phyloP scores from a whole-genome alignment of 2,329 filamentous ascomycete genomes.

The Colletotrichum salicis region DNA sequence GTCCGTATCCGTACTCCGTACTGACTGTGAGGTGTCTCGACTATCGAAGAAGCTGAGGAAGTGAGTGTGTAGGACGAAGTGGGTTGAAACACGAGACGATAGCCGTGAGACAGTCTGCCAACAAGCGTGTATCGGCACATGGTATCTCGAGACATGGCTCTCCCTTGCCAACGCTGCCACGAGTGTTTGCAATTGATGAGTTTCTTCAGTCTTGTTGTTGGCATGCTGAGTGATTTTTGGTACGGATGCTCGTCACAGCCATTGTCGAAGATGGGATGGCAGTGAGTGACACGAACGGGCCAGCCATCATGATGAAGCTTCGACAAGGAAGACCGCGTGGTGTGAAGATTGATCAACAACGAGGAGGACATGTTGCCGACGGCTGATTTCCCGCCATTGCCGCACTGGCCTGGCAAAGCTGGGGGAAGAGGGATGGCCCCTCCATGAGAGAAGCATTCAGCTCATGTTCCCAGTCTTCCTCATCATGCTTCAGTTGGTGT shows the following conservation, averaged over 20 bases:
- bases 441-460: background rate
- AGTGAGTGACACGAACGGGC: background rate
- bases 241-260: background rate
- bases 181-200: background rate
- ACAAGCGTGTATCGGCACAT: background rate
- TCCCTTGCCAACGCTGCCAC: background rate
- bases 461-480: background rate
- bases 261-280: background rate
- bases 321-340: background rate
- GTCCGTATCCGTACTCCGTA: background rate
- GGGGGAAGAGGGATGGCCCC: conserved; percentile 5
- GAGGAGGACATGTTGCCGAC: background rate
- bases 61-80: background rate
- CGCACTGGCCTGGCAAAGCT: background rate
- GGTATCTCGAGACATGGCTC: background rate
- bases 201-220: background rate
- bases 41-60: background rate
- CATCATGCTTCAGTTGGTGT: background rate
- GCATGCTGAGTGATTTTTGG: background rate
- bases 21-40: background rate
- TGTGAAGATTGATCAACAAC: background rate
- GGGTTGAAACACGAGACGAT: background rate
- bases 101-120: background rate
- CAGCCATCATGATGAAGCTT: background rate
- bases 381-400: background rate